phyloP scores from a whole-genome alignment of 441 rosid genomes.

The Erysimum cheiri region DNA sequence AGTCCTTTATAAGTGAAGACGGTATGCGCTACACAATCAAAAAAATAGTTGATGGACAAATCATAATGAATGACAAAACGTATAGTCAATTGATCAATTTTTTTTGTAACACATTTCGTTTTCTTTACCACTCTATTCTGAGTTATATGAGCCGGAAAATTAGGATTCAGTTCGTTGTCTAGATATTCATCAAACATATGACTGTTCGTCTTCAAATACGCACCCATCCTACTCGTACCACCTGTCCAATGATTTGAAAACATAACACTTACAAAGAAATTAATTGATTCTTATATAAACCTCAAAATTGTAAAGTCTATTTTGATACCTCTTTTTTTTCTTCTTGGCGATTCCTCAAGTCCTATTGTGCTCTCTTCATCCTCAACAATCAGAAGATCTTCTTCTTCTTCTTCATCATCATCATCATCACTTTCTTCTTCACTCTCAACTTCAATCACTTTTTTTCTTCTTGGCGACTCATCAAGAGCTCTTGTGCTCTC shows the following conservation, averaged over 20 bases:
- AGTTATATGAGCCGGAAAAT: background rate
- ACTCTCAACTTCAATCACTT: too few species aligned
- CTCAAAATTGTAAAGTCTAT: background rate
- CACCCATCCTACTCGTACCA: background rate
- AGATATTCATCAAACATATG: background rate
- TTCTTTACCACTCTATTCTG: background rate
- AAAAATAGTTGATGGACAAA: background rate
- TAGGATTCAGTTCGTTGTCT: background rate
- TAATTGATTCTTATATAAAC: background rate
- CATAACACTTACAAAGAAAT: background rate
- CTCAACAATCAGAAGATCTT: background rate
- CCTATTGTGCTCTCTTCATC: background rate
- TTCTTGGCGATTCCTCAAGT: background rate
- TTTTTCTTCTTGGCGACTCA: too few species aligned
- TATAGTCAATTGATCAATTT: background rate
- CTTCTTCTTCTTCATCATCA: too few species aligned
- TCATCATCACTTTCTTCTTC: too few species aligned
- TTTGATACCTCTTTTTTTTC: background rate
- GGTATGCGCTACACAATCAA: slow-evolving; percentile 6
- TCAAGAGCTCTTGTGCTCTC: too few species aligned
- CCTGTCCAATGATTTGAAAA: background rate
- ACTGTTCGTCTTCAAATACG: background rate
- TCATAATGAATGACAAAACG: background rate
- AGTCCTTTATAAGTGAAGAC: background rate
- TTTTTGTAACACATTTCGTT: background rate